Conservation (phyloP, 148 eudicot species). For the Cornus suecica region DNA sequence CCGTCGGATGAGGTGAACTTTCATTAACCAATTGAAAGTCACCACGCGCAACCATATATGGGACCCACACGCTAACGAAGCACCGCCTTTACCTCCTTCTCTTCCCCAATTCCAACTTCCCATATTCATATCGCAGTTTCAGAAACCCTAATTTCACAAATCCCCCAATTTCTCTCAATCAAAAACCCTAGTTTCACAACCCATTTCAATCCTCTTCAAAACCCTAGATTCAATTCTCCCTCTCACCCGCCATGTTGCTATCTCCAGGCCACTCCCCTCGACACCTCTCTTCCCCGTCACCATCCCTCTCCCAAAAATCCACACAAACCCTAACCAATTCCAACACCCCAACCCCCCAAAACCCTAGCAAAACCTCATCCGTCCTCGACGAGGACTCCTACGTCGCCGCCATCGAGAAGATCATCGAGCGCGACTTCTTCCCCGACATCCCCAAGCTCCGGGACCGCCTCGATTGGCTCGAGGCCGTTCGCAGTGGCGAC, state of each 20-base stretch:
- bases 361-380: slow-evolving; percentile 24
- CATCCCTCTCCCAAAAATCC: slow-evolving; percentile 18
- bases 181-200: slow-evolving; percentile 6
- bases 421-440: slow-evolving; percentile 90
- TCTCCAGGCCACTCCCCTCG: slow-evolving; percentile 95
- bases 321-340: slow-evolving; percentile 13
- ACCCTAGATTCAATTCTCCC: not conserved
- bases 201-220: not conserved
- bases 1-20: too few species aligned
- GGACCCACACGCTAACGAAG: too few species aligned
- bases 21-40: too few species aligned
- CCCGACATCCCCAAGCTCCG: slow-evolving; percentile 96
- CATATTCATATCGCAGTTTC: not conserved
- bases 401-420: slow-evolving; percentile 84
- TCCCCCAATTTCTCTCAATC: not conserved
- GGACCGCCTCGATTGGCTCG: slow-evolving; percentile 90
- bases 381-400: slow-evolving; percentile 85
- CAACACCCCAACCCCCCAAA: slow-evolving; percentile 4
- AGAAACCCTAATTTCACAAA: slow-evolving; percentile 11
- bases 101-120: not conserved
- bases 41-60: too few species aligned
- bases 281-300: slow-evolving; percentile 65
- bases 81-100: too few species aligned
- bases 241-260: slow-evolving; percentile 49
- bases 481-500: slow-evolving; percentile 65